Evolutionary conservation across 441 rosid genomes (phyloP), one percentile per base, ranked within the genome.

Genomic region (Arabidopsis hybrid): DNA sequence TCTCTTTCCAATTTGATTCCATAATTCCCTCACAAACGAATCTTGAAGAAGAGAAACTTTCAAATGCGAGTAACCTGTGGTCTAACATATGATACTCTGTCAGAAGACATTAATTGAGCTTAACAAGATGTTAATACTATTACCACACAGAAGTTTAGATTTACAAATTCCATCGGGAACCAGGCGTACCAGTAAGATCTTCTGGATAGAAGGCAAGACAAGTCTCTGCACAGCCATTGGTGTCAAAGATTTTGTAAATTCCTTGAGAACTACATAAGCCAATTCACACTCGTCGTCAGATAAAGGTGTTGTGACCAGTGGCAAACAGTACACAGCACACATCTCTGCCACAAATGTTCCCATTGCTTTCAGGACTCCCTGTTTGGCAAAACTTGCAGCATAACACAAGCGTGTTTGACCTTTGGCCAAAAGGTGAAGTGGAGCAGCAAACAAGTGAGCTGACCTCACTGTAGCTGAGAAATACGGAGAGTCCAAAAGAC

Each of bases 11-110:
- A 89, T 85, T 32, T 77, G 83, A 78, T 81, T 87, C 99, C 99
- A 94, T 65, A 88, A 81, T 72, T 87, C 95, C 86, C 89, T 88
- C 81, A 92, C 87, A 83, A 94, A 94, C 61, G 97, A 90, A 65
- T 88, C 97, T 89, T 94, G 99, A 77, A 94, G 99, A 67, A 94
- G 91, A 60, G 90, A 88, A 49, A 94, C 92, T 81, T 94, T 94
- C 81, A 94, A 73, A 85, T 88, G 99, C 72, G 93, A 91, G 84
- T 86, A 89, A 77, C 95, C 99, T 85, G 97, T 76, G 35, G 91
- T 78, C 99, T 94, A 90, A 81, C 71, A 78, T 46, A 60, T 68
- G 50, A 78, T 66, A 40, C 51, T 67, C 68, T 45, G 60, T 72
- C 78, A 78, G 67, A 43, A 40, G 71, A 60, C 58, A 67, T 67